Conservation (phyloP, 257 asterid species). For the Ophiorrhiza pumila region DNA sequence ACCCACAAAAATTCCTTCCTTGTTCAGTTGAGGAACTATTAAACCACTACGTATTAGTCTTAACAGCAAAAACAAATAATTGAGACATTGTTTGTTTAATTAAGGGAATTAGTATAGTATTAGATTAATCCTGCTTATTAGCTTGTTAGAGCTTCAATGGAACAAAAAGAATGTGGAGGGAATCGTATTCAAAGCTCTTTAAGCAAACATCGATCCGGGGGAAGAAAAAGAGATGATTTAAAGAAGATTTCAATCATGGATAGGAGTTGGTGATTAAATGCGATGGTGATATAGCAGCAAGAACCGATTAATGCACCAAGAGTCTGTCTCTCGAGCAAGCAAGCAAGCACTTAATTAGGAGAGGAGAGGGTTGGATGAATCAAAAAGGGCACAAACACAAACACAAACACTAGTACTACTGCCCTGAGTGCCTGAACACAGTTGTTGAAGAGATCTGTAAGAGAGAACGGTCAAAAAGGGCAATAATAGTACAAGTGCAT, state of each 20-base stretch:
- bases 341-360: too few species aligned
- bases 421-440: too few species aligned
- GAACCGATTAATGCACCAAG: not conserved
- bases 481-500: not conserved
- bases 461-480: slow-evolving; percentile 26
- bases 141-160: slow-evolving; percentile 15
- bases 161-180: slow-evolving; percentile 36
- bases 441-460: too few species aligned
- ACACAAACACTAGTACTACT: too few species aligned
- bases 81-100: too few species aligned
- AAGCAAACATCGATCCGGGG: not conserved
- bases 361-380: too few species aligned
- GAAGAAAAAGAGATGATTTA: not conserved
- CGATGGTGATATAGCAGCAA: slow-evolving; percentile 13
- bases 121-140: not conserved
- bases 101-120: too few species aligned
- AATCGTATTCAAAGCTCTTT: not conserved
- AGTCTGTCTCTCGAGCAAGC: too few species aligned
- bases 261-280: not conserved
- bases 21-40: too few species aligned
- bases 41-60: too few species aligned
- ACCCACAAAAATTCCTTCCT: not conserved
- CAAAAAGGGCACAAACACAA: too few species aligned
- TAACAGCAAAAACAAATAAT: too few species aligned
- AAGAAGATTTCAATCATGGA: not conserved